A percentile compares a stretch with the other conserved stretches of the same genome.
phyloP scores from a whole-genome alignment of 768 basidiomycete genomes.

The Gloeopeniophorella convolvens region DNA sequence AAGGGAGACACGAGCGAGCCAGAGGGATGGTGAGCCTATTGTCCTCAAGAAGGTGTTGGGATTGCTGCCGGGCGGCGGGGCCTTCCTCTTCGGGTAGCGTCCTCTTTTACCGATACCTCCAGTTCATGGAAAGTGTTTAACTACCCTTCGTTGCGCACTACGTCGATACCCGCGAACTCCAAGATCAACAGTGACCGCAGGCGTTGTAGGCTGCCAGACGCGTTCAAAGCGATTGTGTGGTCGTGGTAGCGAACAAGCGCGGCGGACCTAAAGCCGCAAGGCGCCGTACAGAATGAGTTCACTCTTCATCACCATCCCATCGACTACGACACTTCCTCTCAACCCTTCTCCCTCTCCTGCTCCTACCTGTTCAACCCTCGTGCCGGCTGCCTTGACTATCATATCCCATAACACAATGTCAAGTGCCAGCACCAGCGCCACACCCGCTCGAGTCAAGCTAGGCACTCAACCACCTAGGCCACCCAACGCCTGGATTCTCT shows the following conservation, averaged over 20 bases:
- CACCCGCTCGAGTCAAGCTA: not conserved
- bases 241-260: slow-evolving; percentile 4
- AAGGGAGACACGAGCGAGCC: not conserved
- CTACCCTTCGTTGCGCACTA: too few species aligned
- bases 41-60: not conserved
- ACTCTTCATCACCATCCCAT: not conserved
- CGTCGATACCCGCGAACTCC: too few species aligned
- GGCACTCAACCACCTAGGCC: slow-evolving; percentile 30
- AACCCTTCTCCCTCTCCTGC: not conserved
- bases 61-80: not conserved
- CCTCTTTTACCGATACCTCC: not conserved
- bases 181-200: too few species aligned
- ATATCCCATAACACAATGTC: slow-evolving; percentile 9
- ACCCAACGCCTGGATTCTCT: slow-evolving; percentile 46
- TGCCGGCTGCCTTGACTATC: not conserved
- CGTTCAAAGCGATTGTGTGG: not conserved
- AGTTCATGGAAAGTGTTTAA: too few species aligned
- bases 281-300: slow-evolving; percentile 14
- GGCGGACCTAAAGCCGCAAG: not conserved
- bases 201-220: too few species aligned
- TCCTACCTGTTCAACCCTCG: not conserved
- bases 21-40: not conserved
- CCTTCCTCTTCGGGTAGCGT: not conserved
- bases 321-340: not conserved
- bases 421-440: not conserved